Percentiles rank a stretch among this genome's conserved stretches.
Evolutionary conservation across 2,329 filamentous ascomycete genomes (phyloP).

Genomic region (Cladosporium phlei): DNA sequence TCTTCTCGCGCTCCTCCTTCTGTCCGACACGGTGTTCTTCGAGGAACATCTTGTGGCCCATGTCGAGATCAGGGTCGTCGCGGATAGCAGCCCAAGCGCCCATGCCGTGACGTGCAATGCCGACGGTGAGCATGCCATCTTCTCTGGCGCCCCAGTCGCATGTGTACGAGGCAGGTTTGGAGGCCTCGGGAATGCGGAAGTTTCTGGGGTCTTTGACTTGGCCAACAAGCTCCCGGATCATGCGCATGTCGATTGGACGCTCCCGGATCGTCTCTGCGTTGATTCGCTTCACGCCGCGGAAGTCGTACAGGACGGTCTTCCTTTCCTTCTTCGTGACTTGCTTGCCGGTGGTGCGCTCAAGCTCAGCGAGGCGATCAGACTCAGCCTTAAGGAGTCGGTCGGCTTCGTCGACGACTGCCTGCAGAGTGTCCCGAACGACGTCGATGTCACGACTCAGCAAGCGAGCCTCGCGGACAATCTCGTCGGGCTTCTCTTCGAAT

Average conservation of each 20-base stretch:
- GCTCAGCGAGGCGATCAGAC: constrained; percentile 53
- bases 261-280: constrained; percentile 95
- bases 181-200: constrained; percentile 86
- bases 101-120: constrained; percentile 89
- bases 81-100: constrained; percentile 93
- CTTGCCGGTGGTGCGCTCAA: constrained; percentile 70
- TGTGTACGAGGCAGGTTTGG: constrained; percentile 85
- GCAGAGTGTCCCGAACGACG: constrained; percentile 70
- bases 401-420: constrained; percentile 71
- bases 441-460: constrained; percentile 75
- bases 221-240: constrained; percentile 71
- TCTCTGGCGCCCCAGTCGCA: constrained; percentile 90
- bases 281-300: constrained; percentile 84
- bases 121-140: constrained; percentile 94
- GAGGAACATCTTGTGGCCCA: constrained; percentile 88
- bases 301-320: constrained; percentile 94
- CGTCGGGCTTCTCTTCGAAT: constrained; percentile 80
- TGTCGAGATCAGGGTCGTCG: constrained; percentile 79
- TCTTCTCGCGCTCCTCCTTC: constrained; percentile 83
- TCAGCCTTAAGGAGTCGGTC: constrained; percentile 71
- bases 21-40: constrained; percentile 98
- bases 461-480: constrained; percentile 82
- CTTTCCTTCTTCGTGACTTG: constrained; percentile 91
- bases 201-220: constrained; percentile 62
- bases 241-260: constrained; percentile 79